Evolutionary conservation across 257 asterid species (phyloP), one percentile per base, ranked within the genome.

Genomic region (Perilla frutescens): DNA sequence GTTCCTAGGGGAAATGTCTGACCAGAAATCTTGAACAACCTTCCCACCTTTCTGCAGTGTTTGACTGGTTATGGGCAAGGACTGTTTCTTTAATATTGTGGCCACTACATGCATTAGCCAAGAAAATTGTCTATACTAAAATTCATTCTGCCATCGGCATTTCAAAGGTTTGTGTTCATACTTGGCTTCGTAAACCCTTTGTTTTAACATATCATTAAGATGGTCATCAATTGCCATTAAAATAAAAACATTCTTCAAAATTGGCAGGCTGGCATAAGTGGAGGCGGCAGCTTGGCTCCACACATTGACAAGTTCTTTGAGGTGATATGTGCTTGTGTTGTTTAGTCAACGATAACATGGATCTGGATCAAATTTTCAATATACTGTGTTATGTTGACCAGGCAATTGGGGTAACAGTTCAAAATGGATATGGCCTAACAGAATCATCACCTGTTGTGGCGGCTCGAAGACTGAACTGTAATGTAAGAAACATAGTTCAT

Each of bases 401-500:
- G 99, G 96, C 98, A n/a, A 87, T 95, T 74, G 99, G 69, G 62
- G 84, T 92, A 69, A 91, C 60, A 57, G 45, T 92, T 62, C 99
- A 86, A 81, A 95, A 95, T 82, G 99, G 99, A 53, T 95, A 88
- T 53, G 99, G 99, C 77, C 78, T 95, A 86, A 91, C 99, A 64
- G 99, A 95, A 79, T 73, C 98, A 31, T 84, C 99, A 51, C 99
- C 98, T 53, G 99, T 95, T 71, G 87, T 87, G 68, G 96, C 99
- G 20, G 96, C 96, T 67, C 86, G 99, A 78, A 77, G 58, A 11
- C 88, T 55, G n/a, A 68, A 75, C 63, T 87, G 87, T 68, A 92
- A 92, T 67, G 99, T 94, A 81, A 85, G 95, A 61, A 68, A 15
- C 50, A 55, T 48, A 51, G 64, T 48, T 45, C 36, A 49, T 57